Conservation (phyloP, 352 stramenopile species). For the Globisporangium splendens region DNA sequence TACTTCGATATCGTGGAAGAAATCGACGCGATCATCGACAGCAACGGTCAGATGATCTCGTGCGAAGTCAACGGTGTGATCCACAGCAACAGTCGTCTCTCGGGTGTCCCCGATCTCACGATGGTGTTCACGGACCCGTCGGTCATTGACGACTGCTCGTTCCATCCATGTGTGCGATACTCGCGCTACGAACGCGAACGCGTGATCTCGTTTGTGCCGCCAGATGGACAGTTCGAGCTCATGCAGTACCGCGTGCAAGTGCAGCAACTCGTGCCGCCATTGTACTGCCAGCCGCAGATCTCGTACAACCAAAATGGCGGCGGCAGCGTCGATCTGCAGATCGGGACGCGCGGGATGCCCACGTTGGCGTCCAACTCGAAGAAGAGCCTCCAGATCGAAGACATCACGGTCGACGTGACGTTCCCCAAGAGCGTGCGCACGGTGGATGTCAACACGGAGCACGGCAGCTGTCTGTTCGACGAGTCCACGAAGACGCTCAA, state of each 20-base stretch:
- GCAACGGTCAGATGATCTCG: constrained; percentile 89
- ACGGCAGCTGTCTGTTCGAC: constrained; percentile 94
- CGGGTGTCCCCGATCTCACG: constrained; percentile 95
- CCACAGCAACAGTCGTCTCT: constrained; percentile 94
- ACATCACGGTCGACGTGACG: constrained; percentile 93
- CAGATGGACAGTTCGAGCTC: constrained; percentile 96
- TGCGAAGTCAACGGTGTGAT: constrained; percentile 95
- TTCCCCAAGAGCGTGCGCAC: constrained; percentile 96
- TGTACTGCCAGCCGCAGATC: constrained; percentile 89
- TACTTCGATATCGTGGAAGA: constrained; percentile 99
- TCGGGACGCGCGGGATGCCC: constrained; percentile 70
- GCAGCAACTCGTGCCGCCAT: constrained; percentile 77
- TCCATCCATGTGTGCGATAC: constrained; percentile 98
- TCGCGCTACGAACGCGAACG: constrained; percentile 94
- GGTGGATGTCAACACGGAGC: constrained; percentile 91
- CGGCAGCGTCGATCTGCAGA: constrained; percentile 68
- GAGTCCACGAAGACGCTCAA: constrained; percentile 91
- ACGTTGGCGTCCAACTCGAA: constrained; percentile 79
- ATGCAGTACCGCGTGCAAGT: constrained; percentile 87
- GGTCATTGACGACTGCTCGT: constrained; percentile 97
- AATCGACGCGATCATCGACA: constrained; percentile 96
- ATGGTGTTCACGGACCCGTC: constrained; percentile 95
- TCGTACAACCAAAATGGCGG: constrained; percentile 72
- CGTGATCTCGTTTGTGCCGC: constrained; percentile 97
- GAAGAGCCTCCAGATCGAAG: constrained; percentile 79